Evolutionary conservation across 108 stramenopile species (phyloP), one percentile per base, ranked within the genome.

Genomic region (Aurantiochytrium sp.): DNA sequence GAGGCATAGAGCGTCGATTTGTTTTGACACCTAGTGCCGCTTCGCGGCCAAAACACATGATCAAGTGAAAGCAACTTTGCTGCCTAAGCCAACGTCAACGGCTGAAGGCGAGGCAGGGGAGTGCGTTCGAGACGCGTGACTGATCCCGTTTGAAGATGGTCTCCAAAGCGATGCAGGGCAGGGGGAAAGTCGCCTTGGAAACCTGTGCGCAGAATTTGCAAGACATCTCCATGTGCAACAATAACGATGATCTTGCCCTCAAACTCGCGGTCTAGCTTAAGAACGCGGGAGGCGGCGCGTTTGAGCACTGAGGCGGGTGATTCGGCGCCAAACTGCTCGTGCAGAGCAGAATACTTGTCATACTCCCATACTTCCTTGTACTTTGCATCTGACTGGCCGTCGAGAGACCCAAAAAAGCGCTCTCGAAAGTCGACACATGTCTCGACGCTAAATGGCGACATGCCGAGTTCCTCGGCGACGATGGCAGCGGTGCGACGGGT

Each of bases 211-310:
- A 96, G 72, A 21, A 97, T 97, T 89, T 97, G 97, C 58, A 97
- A 72, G 19, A 96, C 96, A 90, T 97, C 97, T 2, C 96, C 97
- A 91, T 97, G 97, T 4, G 97, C 97, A 16, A 96, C 95, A 43
- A 96, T 90, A 59, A 96, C 57, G 58, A 72, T 51, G 42, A 49
- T 18, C 0, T 76, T 23, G 89, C 53, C 53, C 35, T 47, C 55
- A 72, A 53, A 49, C 45, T 58, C 51, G 18, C 49, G 28, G 60
- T 58, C 47, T 55, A 89, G 29, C 64, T 44, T n/a, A 12, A 91
- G 88, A 29, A 96, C 95, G 89, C 93, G 90, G n/a, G 95, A 94
- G 18, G 72, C 4, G 5, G 96, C 90, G 49, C 97, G 93, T 73
- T 94, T 88, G 89, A 94, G 89, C 0, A 97, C 96, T 16, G 90